Evolutionary conservation across 2,329 filamentous ascomycete species (phyloP).

Genomic region (Aspergillus caelatus): DNA sequence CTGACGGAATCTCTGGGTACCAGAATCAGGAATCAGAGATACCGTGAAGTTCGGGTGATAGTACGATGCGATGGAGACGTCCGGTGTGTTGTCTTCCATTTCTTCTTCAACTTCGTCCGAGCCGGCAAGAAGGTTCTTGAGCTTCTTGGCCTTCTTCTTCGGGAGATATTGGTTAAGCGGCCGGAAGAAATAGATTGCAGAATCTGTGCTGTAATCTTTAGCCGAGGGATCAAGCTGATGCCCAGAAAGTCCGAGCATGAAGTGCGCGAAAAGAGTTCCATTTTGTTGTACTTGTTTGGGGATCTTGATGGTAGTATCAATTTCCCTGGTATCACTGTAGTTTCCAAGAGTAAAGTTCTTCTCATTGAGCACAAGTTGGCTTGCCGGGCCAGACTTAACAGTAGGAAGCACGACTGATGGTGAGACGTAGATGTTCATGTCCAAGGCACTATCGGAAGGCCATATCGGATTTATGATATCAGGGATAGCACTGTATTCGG

Average conservation of each 20-base stretch:
- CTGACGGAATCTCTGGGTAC: constrained; percentile 66
- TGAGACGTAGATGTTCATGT: constrained; percentile 84
- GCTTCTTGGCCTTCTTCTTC: constrained; percentile 88
- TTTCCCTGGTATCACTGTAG: constrained; percentile 74
- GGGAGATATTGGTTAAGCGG: constrained; percentile 87
- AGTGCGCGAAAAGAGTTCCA: constrained; percentile 91
- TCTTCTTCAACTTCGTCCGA: constrained; percentile 53
- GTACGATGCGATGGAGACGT: constrained; percentile 77
- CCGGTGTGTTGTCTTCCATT: constrained; percentile 58
- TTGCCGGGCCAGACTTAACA: constrained; percentile 65
- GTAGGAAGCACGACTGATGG: constrained; percentile 67
- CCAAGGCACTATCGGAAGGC: constrained; percentile 75
- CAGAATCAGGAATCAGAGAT: constrained; percentile 80
- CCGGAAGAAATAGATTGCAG: constrained; percentile 80
- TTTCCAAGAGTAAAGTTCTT: constrained; percentile 78
- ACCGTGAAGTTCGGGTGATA: constrained; percentile 96
- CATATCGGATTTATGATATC: constrained; percentile 84
- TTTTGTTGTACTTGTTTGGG: constrained; percentile 84
- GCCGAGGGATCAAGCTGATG: constrained; percentile 74
- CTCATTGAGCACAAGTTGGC: constrained; percentile 77
- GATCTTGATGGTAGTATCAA: constrained; percentile 76
- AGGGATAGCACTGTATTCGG: constrained; percentile 55
- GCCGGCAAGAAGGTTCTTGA: constrained; percentile 74
- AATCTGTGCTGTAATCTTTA: constrained; percentile 70
- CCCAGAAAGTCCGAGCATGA: constrained; percentile 80